Evolutionary conservation across 495 filamentous ascomycete species (phyloP).

Genomic region (Penicillium maclennaniae): DNA sequence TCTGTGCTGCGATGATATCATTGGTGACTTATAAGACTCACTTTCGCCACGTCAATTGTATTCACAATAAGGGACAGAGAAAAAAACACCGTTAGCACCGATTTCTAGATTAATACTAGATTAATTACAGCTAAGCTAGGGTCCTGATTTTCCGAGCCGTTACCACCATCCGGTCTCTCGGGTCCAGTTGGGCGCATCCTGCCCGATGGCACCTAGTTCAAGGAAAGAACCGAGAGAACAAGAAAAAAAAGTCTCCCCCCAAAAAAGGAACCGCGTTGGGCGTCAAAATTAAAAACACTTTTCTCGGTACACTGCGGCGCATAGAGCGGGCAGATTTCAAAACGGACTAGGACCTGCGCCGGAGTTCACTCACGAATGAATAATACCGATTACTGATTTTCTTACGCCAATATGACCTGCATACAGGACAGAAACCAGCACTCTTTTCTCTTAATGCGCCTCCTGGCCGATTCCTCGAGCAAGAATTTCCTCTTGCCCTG

Average conservation of each 20-base stretch:
- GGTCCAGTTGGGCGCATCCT: constrained; percentile 17
- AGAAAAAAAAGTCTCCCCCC: too few relatives aligned
- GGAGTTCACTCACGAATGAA: not conserved
- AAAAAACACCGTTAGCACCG: not conserved
- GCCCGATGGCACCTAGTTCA: constrained; percentile 1
- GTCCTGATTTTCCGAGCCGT: not conserved
- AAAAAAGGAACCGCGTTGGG: constrained; percentile 1
- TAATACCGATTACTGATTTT: not conserved
- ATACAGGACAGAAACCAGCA: not conserved
- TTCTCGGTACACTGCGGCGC: not conserved
- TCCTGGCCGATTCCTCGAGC: not conserved
- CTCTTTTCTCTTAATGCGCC: not conserved
- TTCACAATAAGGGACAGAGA: not conserved
- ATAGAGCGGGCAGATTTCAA: constrained; percentile 1
- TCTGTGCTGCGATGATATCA: not conserved
- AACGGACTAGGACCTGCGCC: not conserved
- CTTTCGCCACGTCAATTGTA: not conserved
- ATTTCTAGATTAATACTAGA: too few relatives aligned
- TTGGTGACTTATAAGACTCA: not conserved
- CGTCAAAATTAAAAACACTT: not conserved
- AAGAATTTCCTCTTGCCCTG: not conserved
- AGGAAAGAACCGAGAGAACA: too few relatives aligned
- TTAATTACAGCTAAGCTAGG: too few relatives aligned
- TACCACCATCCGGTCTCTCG: constrained; percentile 8
- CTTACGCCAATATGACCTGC: not conserved